These are phyloP conservation scores for Monilinia aucupariae DNA, from an alignment of 2,329 filamentous ascomycete genomes.

Conservation along the genomic window DNA sequence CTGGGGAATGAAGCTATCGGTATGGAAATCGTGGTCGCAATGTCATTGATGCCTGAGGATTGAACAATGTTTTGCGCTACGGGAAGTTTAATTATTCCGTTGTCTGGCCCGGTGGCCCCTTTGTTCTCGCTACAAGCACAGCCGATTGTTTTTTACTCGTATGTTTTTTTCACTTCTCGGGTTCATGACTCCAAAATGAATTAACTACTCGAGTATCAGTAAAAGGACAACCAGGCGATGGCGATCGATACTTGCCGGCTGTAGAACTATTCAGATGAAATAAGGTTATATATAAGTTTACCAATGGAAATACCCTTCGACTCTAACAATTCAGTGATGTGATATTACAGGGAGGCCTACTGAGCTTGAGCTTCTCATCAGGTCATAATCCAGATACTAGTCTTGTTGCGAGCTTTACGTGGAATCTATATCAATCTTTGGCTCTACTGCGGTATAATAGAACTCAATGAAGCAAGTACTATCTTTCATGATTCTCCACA, in stretches of 20 bases:
- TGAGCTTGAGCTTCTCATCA: neutral
- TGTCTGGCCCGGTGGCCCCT: too few relatives aligned
- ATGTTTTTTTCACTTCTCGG: too few relatives aligned
- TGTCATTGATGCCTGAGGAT: conserved; percentile 7
- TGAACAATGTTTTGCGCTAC: neutral
- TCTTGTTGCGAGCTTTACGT: neutral
- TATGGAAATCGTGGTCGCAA: conserved; percentile 17
- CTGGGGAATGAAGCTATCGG: conserved; percentile 10
- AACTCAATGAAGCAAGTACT: neutral
- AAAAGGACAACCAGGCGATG: neutral
- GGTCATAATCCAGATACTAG: neutral
- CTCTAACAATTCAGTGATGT: neutral
- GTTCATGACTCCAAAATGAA: too few relatives aligned
- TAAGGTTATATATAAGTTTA: too few relatives aligned
- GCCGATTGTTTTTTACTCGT: neutral
- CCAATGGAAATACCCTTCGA: too few relatives aligned
- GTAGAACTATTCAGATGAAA: neutral
- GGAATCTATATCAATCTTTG: neutral
- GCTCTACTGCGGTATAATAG: neutral
- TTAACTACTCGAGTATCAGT: neutral
- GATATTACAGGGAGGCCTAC: neutral
- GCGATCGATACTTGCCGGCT: neutral
- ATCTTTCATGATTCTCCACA: neutral
- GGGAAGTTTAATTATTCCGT: neutral
- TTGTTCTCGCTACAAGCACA: neutral